Evolutionary conservation across 495 filamentous ascomycete species (phyloP).

Genomic region (Hyaloscypha finlandica): DNA sequence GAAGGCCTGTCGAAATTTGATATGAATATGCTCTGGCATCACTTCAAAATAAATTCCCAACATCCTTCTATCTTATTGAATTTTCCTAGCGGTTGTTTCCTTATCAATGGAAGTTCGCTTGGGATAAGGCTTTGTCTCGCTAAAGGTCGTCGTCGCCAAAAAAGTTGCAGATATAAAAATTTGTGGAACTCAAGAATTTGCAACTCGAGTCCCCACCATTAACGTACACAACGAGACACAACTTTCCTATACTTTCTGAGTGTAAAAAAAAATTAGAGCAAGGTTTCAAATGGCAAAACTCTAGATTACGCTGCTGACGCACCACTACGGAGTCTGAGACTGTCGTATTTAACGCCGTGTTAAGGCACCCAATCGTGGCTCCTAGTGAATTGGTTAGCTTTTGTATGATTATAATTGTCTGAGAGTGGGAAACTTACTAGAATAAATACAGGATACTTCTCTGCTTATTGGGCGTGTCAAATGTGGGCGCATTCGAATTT

Average conservation of each 20-base stretch:
- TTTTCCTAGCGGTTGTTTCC: neutral
- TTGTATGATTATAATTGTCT: neutral
- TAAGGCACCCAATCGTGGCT: neutral
- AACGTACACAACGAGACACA: too few species aligned
- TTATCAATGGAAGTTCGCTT: neutral
- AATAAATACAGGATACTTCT: neutral
- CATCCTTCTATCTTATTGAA: neutral
- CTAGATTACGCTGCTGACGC: neutral
- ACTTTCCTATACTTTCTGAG: too few species aligned
- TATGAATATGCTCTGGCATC: neutral
- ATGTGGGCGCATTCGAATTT: neutral
- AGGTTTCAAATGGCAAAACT: neutral
- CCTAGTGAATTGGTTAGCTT: neutral
- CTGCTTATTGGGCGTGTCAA: neutral
- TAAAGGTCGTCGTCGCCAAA: neutral
- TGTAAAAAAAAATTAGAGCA: neutral
- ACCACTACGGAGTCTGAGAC: neutral
- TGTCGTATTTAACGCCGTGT: too few species aligned
- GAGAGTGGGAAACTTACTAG: neutral
- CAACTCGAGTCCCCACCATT: too few species aligned
- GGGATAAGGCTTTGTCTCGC: neutral
- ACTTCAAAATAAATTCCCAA: neutral
- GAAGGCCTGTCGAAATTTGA: too few species aligned
- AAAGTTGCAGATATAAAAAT: neutral
- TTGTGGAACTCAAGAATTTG: neutral